Evolutionary conservation across 2,329 filamentous ascomycete genomes (phyloP), one percentile per base, ranked within the genome.

Genomic region (Spiromastix sp.): DNA sequence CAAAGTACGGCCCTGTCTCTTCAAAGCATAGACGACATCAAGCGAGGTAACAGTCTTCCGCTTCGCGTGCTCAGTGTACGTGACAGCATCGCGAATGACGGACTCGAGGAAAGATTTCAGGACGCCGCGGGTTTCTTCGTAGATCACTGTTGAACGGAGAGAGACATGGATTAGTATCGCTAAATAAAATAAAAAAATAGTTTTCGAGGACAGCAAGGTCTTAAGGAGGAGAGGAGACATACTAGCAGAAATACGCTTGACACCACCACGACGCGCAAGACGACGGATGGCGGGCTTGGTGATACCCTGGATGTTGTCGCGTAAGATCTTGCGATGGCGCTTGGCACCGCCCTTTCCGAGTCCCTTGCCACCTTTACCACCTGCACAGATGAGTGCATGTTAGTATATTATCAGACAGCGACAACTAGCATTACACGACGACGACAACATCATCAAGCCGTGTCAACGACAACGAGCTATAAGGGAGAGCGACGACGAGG

Each of bases 221-320:
- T n/a, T n/a, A n/a, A n/a, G 32, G 30, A n/a, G 21, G 34, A 26
- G 39, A 37, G 36, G 22, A 9, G 39, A 70, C 74, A 64, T 77
- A 84, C 79, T 93, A 64, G 87, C 87, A 59, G 86, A 94, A 59
- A 95, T 95, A 93, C 87, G 87, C 84, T 95, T 95, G 76, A 95
- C 87, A 87, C 87, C 87, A 69, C 87, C 87, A 91, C 87, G 86
- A 71, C 87, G 87, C 49, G 87, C 87, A 64, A 95, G 86, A 93
- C 87, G 87, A 59, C 87, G 82, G 70, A 95, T 95, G 57, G 87
- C 87, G 57, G 87, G 87, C 83, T 95, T 95, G 61, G 87, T 95
- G 63, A 95, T 95, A 71, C 87, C 87, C 74, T 94, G 87, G 63
- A 95, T 95, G 82, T 94, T 94, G 82, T 94, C 87, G 71, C 87